Percentiles rank a stretch among this genome's conserved stretches.
Conservation (phyloP, 225 moss, liverwort and hornwort genomes). For the Lunularia cruciata region DNA sequence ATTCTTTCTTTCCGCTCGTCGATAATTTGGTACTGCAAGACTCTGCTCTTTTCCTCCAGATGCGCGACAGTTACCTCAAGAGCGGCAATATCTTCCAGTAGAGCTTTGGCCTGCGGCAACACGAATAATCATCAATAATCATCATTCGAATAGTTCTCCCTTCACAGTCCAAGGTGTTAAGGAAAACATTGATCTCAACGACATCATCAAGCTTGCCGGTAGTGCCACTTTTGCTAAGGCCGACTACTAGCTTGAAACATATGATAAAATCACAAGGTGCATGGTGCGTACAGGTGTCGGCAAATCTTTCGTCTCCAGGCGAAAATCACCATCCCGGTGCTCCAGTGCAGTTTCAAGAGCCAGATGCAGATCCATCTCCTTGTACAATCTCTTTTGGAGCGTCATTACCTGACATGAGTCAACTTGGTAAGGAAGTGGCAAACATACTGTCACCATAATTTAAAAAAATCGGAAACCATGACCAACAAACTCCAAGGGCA, state of each 20-base stretch:
- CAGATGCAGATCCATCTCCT: conserved; percentile 57
- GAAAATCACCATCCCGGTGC: conserved; percentile 25
- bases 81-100: conserved; percentile 63
- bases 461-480: background rate
- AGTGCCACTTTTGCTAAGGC: no score
- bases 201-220: no score
- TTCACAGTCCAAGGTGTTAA: no score
- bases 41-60: conserved; percentile 56
- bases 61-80: conserved; percentile 61
- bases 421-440: no score
- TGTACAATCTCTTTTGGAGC: conserved; percentile 63
- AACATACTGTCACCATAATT: no score
- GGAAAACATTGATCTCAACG: no score
- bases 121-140: background rate
- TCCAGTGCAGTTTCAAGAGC: conserved; percentile 51
- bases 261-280: no score
- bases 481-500: background rate
- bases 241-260: no score
- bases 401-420: conserved; percentile 52
- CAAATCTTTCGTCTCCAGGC: conserved; percentile 44
- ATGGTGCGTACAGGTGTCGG: conserved; percentile 51
- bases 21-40: conserved; percentile 48
- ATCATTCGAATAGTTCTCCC: no score
- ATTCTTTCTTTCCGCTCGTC: conserved; percentile 61
- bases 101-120: conserved; percentile 51